phyloP scores from a whole-genome alignment of 2,329 filamentous ascomycete genomes.

The Aschersonia sp. region DNA sequence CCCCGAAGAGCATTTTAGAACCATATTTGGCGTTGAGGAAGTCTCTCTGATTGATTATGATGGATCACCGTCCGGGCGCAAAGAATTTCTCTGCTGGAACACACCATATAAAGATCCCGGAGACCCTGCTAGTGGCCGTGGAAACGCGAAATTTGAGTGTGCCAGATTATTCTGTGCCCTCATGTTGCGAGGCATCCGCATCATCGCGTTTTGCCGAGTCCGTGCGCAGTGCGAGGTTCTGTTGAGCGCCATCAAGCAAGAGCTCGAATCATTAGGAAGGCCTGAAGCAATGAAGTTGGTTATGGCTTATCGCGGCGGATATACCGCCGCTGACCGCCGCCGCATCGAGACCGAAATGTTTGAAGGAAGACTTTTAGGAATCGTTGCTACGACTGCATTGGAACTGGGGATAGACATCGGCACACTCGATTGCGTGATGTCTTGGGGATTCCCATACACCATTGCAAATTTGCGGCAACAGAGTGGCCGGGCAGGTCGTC shows the following conservation, averaged over 20 bases:
- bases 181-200: conserved; percentile 72
- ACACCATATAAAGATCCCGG: conserved; percentile 83
- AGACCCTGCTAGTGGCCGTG: conserved; percentile 76
- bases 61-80: conserved; percentile 76
- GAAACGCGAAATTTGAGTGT: conserved; percentile 71
- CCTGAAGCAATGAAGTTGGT: conserved; percentile 64
- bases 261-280: conserved; percentile 59
- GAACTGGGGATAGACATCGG: conserved; percentile 95
- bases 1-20: conserved; percentile 79
- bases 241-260: conserved; percentile 63
- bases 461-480: conserved; percentile 93
- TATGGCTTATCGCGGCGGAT: conserved; percentile 92
- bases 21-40: conserved; percentile 79
- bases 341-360: conserved; percentile 95
- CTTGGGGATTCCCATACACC: conserved; percentile 87
- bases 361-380: conserved; percentile 80
- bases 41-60: conserved; percentile 79
- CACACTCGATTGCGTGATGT: conserved; percentile 82
- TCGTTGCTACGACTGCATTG: conserved; percentile 84
- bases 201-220: conserved; percentile 86
- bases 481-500: conserved; percentile 78
- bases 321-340: conserved; percentile 80
- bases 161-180: conserved; percentile 83
- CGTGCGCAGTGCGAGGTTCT: conserved; percentile 80
- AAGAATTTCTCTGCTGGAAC: conserved; percentile 97